Evolutionary conservation across 805 yeast genomes (phyloP), one percentile per base, ranked within the genome.

Genomic region (Lipomyces chichibuensis): DNA sequence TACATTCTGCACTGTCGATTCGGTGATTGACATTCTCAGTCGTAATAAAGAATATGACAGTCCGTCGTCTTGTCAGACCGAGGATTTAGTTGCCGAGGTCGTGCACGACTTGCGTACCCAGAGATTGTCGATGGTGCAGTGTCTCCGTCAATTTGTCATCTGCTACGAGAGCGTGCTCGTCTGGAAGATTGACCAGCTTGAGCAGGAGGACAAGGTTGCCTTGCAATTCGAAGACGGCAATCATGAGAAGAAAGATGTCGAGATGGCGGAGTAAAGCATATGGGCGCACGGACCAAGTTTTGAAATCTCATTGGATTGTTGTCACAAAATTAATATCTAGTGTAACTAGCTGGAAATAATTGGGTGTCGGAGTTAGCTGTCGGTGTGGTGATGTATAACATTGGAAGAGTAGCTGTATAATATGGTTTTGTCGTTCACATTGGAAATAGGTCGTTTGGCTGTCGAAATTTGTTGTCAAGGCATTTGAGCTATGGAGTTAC

Each of bases 111-210:
- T 91, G 73, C 81, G 97, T 71, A 84, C 85, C 68, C 95, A 90
- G 76, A 79, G 97, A 71, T 82, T 91, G 32, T 87, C 92, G 4
- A 91, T 91, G 95, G 96, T 91, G 14, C 96, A 91, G 75, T 89
- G 87, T 73, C 81, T 90, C 66, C 86, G 88, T 66, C 97, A 91
- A 77, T 90, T 84, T 72, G 80, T 88, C 27, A 82, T 87, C 69
- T 88, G 94, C 76, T 91, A 91, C 76, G 95, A 91, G 69, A 80
- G 86, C 13, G 75, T 84, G 6, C 57, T 69, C 43, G 68, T 52
- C 20, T 69, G 71, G 71, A 59, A 66, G 43, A 29, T 66, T 11
- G 62, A 62, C 27, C 67, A 59, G 54, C 46, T 57, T 29, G 27
- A 52, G 43, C 9, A 52, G 32, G 33, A 52, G 59, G 49, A 43